A percentile compares a stretch with the other conserved stretches of the same genome.
These are phyloP conservation scores for Kodamaea arcana DNA, from an alignment of 1,139 yeast genomes.

Conservation along the genomic window DNA sequence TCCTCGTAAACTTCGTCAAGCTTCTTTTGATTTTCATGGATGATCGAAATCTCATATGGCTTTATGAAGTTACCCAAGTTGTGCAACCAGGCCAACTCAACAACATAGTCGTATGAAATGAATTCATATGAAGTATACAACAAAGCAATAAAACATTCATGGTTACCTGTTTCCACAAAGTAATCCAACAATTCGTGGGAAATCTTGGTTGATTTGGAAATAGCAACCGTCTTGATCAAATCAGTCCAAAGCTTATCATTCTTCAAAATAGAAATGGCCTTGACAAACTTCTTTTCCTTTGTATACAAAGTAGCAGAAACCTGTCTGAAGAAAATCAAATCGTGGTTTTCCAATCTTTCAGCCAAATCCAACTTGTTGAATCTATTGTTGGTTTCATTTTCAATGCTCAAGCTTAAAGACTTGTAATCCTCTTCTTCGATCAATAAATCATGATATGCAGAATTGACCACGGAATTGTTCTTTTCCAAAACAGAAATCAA, in stretches of 20 bases:
- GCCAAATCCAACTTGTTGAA: conserved; percentile 92
- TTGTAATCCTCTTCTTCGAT: conserved; percentile 97
- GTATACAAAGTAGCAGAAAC: conserved; percentile 92
- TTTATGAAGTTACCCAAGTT: conserved; percentile 72
- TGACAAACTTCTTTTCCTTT: conserved; percentile 89
- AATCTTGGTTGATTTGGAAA: conserved; percentile 72
- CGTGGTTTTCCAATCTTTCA: conserved; percentile 87
- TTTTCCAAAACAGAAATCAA: conserved; percentile 85
- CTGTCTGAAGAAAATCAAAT: conserved; percentile 87
- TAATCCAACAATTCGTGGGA: conserved; percentile 86
- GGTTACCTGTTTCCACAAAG: conserved; percentile 96
- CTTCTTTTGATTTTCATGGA: conserved; percentile 70
- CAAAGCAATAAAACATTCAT: conserved; percentile 90
- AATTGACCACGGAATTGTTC: conserved; percentile 87
- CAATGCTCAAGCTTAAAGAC: conserved; percentile 82
- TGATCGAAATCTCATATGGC: conserved; percentile 84
- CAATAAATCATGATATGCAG: conserved; percentile 91
- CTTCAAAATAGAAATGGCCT: conserved; percentile 84
- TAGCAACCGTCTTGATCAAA: conserved; percentile 88
- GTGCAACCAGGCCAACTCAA: conserved; percentile 90
- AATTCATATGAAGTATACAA: conserved; percentile 82
- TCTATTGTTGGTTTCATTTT: conserved; percentile 72
- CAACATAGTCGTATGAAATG: conserved; percentile 76
- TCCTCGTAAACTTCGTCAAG: conserved; percentile 66
- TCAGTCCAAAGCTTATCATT: conserved; percentile 93